A percentile compares a stretch with the other conserved stretches of the same genome.
phyloP scores from a whole-genome alignment of 2,329 filamentous ascomycete genomes.

The Diaporthe sp. region DNA sequence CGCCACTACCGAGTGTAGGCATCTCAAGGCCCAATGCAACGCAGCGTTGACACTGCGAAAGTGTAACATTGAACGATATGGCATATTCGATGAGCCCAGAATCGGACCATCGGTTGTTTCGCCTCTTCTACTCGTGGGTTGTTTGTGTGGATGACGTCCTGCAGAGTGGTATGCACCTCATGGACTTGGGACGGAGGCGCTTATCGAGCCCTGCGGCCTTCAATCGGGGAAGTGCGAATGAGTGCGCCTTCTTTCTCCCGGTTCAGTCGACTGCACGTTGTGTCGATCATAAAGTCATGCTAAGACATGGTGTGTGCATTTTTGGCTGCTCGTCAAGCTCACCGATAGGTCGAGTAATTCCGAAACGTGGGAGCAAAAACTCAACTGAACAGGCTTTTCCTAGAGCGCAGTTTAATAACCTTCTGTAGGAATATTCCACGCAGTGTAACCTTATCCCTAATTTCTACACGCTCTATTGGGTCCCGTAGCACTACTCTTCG shows the following conservation, averaged over 20 bases:
- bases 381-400: not conserved
- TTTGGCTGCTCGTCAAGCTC: conserved; percentile 16
- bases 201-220: not conserved
- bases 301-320: not conserved
- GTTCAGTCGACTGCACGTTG: not conserved
- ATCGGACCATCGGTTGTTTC: not conserved
- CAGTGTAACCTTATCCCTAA: not conserved
- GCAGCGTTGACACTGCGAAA: not conserved
- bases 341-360: not conserved
- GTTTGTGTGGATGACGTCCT: not conserved
- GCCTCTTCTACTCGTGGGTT: not conserved
- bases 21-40: not conserved
- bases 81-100: not conserved
- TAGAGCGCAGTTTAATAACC: not conserved
- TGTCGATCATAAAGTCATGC: conserved; percentile 15
- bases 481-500: not conserved
- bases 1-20: not conserved
- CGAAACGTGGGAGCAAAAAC: conserved; percentile 15
- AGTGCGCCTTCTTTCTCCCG: not conserved
- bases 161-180: not conserved
- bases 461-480: not conserved
- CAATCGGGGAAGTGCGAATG: not conserved
- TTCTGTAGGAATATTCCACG: not conserved
- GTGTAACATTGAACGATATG: not conserved
- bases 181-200: not conserved